phyloP scores from a whole-genome alignment of 1,284 basidiomycete species.

The Cutaneotrichosporon cutaneum region DNA sequence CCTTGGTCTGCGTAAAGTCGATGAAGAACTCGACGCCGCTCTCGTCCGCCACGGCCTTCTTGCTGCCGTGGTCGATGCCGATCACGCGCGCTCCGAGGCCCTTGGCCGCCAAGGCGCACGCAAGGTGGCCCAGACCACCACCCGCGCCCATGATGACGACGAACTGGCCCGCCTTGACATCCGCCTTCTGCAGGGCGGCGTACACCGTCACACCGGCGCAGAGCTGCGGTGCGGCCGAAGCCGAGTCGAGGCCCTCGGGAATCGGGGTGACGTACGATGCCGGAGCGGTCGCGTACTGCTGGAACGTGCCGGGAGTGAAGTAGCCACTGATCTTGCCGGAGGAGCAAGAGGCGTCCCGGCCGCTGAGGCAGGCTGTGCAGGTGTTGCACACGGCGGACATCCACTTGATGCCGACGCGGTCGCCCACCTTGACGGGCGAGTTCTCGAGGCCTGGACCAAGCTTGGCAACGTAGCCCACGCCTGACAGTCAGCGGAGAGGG shows the following conservation, averaged over 20 bases:
- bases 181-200: slow-evolving; percentile 64
- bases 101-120: slow-evolving; percentile 54
- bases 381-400: slow-evolving; percentile 15
- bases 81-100: slow-evolving; percentile 19
- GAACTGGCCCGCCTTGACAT: slow-evolving; percentile 65
- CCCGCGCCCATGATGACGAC: slow-evolving; percentile 68
- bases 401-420: slow-evolving; percentile 25
- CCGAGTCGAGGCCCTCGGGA: slow-evolving; percentile 61
- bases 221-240: slow-evolving; percentile 57
- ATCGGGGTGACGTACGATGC: slow-evolving; percentile 68
- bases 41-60: slow-evolving; percentile 64
- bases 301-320: slow-evolving; percentile 73
- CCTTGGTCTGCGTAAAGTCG: slow-evolving; percentile 63
- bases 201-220: slow-evolving; percentile 68
- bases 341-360: slow-evolving; percentile 15
- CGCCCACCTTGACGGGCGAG: slow-evolving; percentile 22
- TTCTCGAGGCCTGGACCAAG: slow-evolving; percentile 19
- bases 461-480: slow-evolving; percentile 21
- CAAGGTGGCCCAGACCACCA: slow-evolving; percentile 61
- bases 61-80: slow-evolving; percentile 24
- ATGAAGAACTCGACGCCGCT: slow-evolving; percentile 77
- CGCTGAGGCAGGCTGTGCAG: slow-evolving; percentile 15
- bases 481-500: slow-evolving; percentile 6
- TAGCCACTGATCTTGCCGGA: slow-evolving; percentile 18
- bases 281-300: slow-evolving; percentile 60